Evolutionary conservation across 2,329 filamentous ascomycete genomes (phyloP), one percentile per base, ranked within the genome.

Genomic region (Iodosphaeria phyllophila): DNA sequence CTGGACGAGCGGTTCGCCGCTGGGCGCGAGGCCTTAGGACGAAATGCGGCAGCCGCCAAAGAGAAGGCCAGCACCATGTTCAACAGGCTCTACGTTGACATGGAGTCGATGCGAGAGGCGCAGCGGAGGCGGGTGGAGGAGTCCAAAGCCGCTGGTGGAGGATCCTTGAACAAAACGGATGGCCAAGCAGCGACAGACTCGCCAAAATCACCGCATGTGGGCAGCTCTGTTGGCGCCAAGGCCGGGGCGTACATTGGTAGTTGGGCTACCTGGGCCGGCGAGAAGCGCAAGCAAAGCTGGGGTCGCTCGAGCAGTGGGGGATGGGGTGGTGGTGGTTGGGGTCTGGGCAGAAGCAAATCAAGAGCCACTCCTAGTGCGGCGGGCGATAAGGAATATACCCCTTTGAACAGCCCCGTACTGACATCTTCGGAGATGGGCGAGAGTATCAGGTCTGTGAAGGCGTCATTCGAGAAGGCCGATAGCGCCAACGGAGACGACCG

Each of bases 51-150:
- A 4, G 80, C 76, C 1, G 84, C 89, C 1, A 74, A 77, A 28
- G 82, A 89, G 40, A 91, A 86, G 51, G 79, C 92, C 1, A 83
- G 75, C 12, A 75, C 71, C 4, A 74, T 89, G 18, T 80, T 93
- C 48, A 91, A 77, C 46, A 83, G 71, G 40, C 59, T 95, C 15
- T 95, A 91, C 59, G 68, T 80, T 0, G 86, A 95, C 38, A 78
- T 95, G 51, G 86, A 95, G 47, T 55, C 68, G 3, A 65, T 82
- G 51, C 63, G 79, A 9, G 79, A 84, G 50, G 64, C 68, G 10
- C 77, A 84, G 45, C 58, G 68, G 28, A 71, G 66, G 38, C 58
- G 60, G 25, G 54, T 60, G 5, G 69, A 75, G 30, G 62, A 75
- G 40, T 48, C 54, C 23, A 52, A 54, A 34, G 50, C 34, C 10